Percentiles rank a stretch among this genome's conserved stretches.
Conservation (phyloP, 768 basidiomycete species). For the Suillus placidus region DNA sequence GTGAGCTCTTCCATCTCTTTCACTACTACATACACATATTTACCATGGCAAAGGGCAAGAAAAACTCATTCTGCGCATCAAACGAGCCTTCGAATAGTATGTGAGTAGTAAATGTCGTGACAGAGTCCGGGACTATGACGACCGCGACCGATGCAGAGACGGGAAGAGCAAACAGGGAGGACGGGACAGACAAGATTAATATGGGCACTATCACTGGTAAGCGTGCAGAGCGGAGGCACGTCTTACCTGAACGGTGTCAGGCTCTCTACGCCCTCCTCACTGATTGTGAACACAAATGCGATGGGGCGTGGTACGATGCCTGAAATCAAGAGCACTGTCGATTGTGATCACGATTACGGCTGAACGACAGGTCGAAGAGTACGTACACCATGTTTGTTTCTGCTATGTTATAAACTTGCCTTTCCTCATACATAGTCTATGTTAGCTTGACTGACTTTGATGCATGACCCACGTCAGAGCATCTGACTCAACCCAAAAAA, state of each 20-base stretch:
- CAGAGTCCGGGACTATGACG: slow-evolving; percentile 32
- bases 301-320: slow-evolving; percentile 48
- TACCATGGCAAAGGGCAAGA: too few species aligned
- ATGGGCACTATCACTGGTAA: neutral
- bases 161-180: slow-evolving; percentile 19
- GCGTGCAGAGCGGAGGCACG: neutral
- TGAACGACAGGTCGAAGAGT: neutral
- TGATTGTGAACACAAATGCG: slow-evolving; percentile 46
- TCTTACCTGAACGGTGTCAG: slow-evolving; percentile 46
- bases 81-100: too few species aligned
- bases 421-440: too few species aligned
- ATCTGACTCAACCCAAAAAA: too few species aligned
- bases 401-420: slow-evolving; percentile 36
- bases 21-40: too few species aligned
- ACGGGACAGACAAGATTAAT: slow-evolving; percentile 3
- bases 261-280: slow-evolving; percentile 38
- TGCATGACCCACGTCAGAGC: too few species aligned
- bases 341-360: neutral
- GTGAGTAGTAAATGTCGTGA: slow-evolving; percentile 26
- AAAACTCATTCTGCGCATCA: too few species aligned
- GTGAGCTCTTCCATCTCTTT: too few species aligned
- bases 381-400: slow-evolving; percentile 31
- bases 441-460: too few species aligned
- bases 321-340: slow-evolving; percentile 35
- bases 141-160: slow-evolving; percentile 13